phyloP scores from a whole-genome alignment of 2,329 filamentous ascomycete species.

The Diaporthe humulicola region DNA sequence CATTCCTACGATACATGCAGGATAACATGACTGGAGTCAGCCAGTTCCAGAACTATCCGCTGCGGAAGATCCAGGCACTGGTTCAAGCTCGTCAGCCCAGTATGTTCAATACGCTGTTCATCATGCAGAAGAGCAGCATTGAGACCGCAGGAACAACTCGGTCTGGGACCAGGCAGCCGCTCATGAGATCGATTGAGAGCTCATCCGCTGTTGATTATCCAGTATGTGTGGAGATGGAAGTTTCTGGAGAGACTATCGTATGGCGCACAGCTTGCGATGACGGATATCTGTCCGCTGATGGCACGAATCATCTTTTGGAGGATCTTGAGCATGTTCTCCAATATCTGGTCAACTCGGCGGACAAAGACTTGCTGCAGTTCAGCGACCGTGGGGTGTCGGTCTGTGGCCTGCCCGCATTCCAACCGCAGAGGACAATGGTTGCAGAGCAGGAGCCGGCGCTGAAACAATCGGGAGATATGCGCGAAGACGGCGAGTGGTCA shows the following conservation, averaged over 20 bases:
- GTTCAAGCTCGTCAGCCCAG: conserved; percentile 63
- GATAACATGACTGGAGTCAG: conserved; percentile 74
- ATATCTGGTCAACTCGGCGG: conserved; percentile 64
- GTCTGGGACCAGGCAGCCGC: conserved; percentile 32
- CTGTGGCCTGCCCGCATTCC: conserved; percentile 70
- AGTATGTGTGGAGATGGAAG: conserved; percentile 85
- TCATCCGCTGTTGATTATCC: conserved; percentile 83
- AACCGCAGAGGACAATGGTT: conserved; percentile 27
- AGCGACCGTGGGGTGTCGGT: conserved; percentile 67
- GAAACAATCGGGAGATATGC: conserved; percentile 10
- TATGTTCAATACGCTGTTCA: conserved; percentile 70
- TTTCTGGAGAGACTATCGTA: conserved; percentile 64
- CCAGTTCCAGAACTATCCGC: conserved; percentile 82
- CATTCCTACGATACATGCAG: conserved; percentile 82
- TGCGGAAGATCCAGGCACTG: conserved; percentile 66
- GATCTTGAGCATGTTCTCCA: conserved; percentile 71
- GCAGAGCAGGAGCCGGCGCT: background rate
- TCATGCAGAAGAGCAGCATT: conserved; percentile 59
- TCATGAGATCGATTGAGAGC: conserved; percentile 75
- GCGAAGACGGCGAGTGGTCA: conserved; percentile 50
- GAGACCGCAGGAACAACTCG: background rate
- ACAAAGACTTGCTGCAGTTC: conserved; percentile 68
- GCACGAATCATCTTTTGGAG: conserved; percentile 65
- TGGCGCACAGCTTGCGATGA: conserved; percentile 82
- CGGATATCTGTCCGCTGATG: conserved; percentile 60